Evolutionary conservation across 2,329 filamentous ascomycete species (phyloP), one percentile per base, ranked within the genome.

Genomic region (Sporothrix phasma): DNA sequence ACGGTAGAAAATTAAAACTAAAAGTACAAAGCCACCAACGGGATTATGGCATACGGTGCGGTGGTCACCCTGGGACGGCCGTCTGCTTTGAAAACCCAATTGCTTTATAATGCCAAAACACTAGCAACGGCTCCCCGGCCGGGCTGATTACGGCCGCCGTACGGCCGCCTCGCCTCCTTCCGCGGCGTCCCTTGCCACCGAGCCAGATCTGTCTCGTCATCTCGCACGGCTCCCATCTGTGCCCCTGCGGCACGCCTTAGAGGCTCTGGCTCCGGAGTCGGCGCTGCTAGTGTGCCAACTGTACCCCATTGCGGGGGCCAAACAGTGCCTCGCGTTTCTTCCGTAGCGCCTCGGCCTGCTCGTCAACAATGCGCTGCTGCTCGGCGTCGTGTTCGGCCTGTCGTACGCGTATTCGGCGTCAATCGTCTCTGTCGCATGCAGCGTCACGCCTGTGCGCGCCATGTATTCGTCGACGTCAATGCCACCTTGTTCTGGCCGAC

Each of bases 381-480:
- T 76, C 74, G 22, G 75, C 77, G 66, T 78, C 74, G 66, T 81
- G 78, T 69, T 80, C 77, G 60, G 74, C 72, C 63, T 76, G 74
- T 24, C 77, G 73, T 56, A 68, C 24, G 73, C 73, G 59, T 77
- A 80, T 72, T 86, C 84, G 10, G 79, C 82, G 68, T 82, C 76
- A 68, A 86, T 83, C 58, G 75, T 77, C 70, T 80, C 82, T 22
- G 84, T 79, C 47, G 79, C 76, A 69, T 82, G 80, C 69, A 84
- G 83, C 72, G 82, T 79, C 60, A 76, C 71, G 31, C 79, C 80
- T 0, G 81, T 81, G 56, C 79, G 75, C n/a, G 76, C 75, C 70
- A 82, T 79, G 75, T 85, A 87, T 73, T 84, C 82, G 39, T 85
- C 82, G 29, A 87, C 75, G 70, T 86, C 80, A 68, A 88, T 85